phyloP scores from a whole-genome alignment of 192 early-diverging fungal species.

The Radiomyces spectabilis region DNA sequence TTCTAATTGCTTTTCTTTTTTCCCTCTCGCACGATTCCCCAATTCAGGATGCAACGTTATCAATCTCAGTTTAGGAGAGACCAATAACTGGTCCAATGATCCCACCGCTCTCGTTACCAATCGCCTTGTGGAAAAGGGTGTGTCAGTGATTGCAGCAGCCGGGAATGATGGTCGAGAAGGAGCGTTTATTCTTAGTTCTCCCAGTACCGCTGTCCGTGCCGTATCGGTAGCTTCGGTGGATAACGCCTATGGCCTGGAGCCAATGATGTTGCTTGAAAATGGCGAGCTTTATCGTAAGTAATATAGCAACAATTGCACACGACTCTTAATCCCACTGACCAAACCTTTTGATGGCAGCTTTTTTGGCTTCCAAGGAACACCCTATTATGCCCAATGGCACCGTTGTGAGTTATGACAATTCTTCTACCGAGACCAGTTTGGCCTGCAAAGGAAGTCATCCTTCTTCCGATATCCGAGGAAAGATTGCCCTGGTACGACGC shows the following conservation, averaged over 20 bases:
- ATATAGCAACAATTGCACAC: slow-evolving; percentile 30
- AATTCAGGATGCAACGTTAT: slow-evolving; percentile 70
- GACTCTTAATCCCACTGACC: slow-evolving; percentile 17
- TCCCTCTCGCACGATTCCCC: too few relatives aligned
- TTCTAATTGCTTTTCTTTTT: slow-evolving; percentile 1
- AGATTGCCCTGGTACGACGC: slow-evolving; percentile 59
- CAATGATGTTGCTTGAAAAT: neutral
- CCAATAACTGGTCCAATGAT: slow-evolving; percentile 52
- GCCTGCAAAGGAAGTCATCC: slow-evolving; percentile 42
- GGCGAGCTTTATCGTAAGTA: slow-evolving; percentile 10
- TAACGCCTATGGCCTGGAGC: slow-evolving; percentile 26
- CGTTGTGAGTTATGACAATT: slow-evolving; percentile 36
- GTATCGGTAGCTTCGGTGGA: slow-evolving; percentile 54
- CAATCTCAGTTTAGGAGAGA: slow-evolving; percentile 76
- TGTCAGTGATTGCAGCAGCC: slow-evolving; percentile 46
- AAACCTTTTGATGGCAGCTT: neutral
- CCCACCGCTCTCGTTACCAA: slow-evolving; percentile 52
- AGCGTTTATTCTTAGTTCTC: slow-evolving; percentile 50
- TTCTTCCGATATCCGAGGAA: slow-evolving; percentile 25
- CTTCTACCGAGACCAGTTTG: slow-evolving; percentile 32
- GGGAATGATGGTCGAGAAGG: slow-evolving; percentile 64
- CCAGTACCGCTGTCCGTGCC: slow-evolving; percentile 43
- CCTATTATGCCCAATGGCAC: slow-evolving; percentile 34
- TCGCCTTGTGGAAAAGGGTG: slow-evolving; percentile 32
- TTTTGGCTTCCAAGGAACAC: neutral